These are phyloP conservation scores for Fragosphaeria purpurea DNA, from an alignment of 2,329 filamentous ascomycete genomes.

Conservation along the genomic window DNA sequence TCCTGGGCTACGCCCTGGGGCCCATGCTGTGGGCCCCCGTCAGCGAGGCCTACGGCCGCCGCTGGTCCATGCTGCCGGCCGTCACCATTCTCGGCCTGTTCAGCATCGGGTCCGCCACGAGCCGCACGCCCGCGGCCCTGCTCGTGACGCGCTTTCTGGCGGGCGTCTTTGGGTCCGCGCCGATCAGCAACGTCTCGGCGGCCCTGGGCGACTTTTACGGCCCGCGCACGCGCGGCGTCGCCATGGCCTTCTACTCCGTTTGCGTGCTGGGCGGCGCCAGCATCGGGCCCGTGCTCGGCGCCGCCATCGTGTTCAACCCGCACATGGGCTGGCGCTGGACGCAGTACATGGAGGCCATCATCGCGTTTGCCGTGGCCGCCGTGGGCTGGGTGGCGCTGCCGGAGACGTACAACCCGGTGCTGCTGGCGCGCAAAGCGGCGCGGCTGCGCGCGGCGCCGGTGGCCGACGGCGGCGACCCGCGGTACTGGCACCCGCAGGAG, in stretches of 20 bases:
- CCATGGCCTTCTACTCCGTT: conserved; percentile 35
- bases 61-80: conserved; percentile 31
- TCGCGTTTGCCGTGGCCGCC: conserved; percentile 13
- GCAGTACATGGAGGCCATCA: conserved; percentile 19
- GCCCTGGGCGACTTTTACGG: conserved; percentile 55
- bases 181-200: conserved; percentile 54
- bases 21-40: conserved; percentile 31
- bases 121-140: conserved; percentile 42
- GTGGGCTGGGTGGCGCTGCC: conserved; percentile 19
- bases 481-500: conserved; percentile 38
- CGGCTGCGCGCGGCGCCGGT: conserved; percentile 31
- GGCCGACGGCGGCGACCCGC: conserved; percentile 15
- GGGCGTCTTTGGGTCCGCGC: conserved; percentile 51
- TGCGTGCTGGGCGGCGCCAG: conserved; percentile 29
- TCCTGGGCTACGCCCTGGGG: conserved; percentile 30
- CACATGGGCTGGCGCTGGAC: conserved; percentile 19
- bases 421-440: conserved; percentile 42
- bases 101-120: conserved; percentile 32
- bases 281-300: conserved; percentile 31
- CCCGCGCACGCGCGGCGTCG: conserved; percentile 40
- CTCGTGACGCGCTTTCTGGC: conserved; percentile 58
- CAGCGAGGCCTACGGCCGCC: conserved; percentile 34
- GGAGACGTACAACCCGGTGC: conserved; percentile 29
- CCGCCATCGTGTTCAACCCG: conserved; percentile 21
- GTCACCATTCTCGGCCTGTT: conserved; percentile 32